Base-by-base conservation (phyloP, 2,329 filamentous ascomycete genomes). In the Aspergillus phoenicis region DNA sequence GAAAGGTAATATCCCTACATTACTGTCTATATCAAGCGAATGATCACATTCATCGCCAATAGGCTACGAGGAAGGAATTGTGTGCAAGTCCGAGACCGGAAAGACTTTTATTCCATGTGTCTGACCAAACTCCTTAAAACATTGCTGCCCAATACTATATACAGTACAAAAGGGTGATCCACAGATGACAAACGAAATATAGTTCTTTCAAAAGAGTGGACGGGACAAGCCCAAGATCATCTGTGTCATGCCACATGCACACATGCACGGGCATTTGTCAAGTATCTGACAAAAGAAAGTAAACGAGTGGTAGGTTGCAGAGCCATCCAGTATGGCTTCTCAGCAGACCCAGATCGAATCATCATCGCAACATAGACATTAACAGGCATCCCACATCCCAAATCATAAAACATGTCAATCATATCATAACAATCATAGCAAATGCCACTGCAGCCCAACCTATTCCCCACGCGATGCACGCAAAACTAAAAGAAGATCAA, bases 361-460 rank as follows among this genome's bases (percentile, higher is more conserved):
- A 38, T 51, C 52, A 17, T 22, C 33, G 28, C 45, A 55, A 61
- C 52, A 45, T 52, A 66, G 57, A 64, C 60, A 67, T 64, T 63
- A 67, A 62, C 62, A 62, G 54, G 60, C 64, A 62, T 64, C 64
- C 58, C 51, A 62, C 58, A 53, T 41, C 52, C 60, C 59, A 39
- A 45, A 63, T 66, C 64, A 60, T 67, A 64, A 64, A 64, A 67
- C 66, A 64, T 64, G 51, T 53, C 59, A 64, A 62, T 68, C 66
- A 53, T 68, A 67, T 67, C 66, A 63, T 67, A 64, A 68, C 57
- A 64, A 64, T 68, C 65, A 60, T 68, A 62, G 64, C 57, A 66
- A 64, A 53, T 60, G 59, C 66, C 66, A 57, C 60, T 57, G 59
- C 56, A 54, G 63, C 57, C 59, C 60, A 62, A 45, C 52, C 52